These are phyloP conservation scores for Pichia exigua DNA, from an alignment of 805 yeast genomes.

Conservation along the genomic window DNA sequence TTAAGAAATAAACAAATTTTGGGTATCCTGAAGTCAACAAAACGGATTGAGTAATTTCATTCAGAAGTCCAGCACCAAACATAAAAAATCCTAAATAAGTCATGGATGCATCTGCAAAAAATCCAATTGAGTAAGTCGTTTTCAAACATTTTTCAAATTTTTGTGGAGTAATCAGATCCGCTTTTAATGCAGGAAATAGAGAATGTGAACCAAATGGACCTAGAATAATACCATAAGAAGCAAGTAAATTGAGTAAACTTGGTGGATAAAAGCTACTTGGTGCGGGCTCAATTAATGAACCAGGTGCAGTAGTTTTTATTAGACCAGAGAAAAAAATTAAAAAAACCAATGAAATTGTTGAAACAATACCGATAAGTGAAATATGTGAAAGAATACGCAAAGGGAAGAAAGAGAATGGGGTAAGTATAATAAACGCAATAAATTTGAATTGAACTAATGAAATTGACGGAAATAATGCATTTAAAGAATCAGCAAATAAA, in stretches of 20 bases:
- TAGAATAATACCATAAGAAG: constrained; percentile 56
- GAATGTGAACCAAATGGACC: constrained; percentile 87
- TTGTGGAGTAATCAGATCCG: constrained; percentile 66
- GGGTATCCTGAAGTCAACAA: constrained; percentile 66
- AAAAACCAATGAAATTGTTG: constrained; percentile 43
- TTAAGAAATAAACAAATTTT: constrained; percentile 41
- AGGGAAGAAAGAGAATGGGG: constrained; percentile 70
- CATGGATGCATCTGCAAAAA: constrained; percentile 50
- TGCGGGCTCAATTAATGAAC: constrained; percentile 45
- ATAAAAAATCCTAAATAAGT: constrained; percentile 64
- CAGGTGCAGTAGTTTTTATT: constrained; percentile 37
- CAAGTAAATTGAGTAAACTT: constrained; percentile 31
- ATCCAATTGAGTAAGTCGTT: constrained; percentile 51
- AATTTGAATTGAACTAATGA: constrained; percentile 54
- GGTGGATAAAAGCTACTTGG: constrained; percentile 35
- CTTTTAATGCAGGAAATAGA: constrained; percentile 66
- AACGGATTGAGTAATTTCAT: constrained; percentile 72
- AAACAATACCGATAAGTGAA: constrained; percentile 48
- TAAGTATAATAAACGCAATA: constrained; percentile 58
- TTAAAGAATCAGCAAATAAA: constrained; percentile 77
- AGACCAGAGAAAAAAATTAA: constrained; percentile 42
- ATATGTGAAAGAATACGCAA: constrained; percentile 46
- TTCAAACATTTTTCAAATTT: constrained; percentile 48
- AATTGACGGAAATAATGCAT: constrained; percentile 52
- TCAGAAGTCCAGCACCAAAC: constrained; percentile 66